A percentile compares a stretch with the other conserved stretches of the same genome.
These are phyloP conservation scores for Suillus subalutaceus DNA, from an alignment of 768 basidiomycete genomes.

Conservation along the genomic window DNA sequence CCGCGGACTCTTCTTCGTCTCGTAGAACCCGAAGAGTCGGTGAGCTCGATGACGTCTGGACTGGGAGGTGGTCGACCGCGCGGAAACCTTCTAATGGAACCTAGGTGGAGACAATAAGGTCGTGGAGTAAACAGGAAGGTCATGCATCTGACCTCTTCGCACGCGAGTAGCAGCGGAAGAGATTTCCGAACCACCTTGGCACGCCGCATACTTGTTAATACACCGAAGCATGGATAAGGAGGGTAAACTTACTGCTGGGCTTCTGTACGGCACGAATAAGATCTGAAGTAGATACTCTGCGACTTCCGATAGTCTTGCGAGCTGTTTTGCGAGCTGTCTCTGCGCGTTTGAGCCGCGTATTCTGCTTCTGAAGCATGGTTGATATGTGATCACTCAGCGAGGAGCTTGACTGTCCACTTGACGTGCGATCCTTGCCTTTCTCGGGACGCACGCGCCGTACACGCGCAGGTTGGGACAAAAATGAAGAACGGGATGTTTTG, in stretches of 20 bases:
- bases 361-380: not conserved
- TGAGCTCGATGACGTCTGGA: slow-evolving; percentile 21
- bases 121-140: slow-evolving; percentile 10
- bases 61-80: slow-evolving; percentile 17
- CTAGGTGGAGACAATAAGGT: slow-evolving; percentile 16
- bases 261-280: slow-evolving; percentile 25
- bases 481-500: not conserved
- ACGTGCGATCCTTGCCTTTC: not conserved
- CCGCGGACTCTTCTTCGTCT: not conserved
- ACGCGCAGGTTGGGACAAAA: not conserved
- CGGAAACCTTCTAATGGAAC: slow-evolving; percentile 12
- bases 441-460: not conserved
- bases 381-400: slow-evolving; percentile 5
- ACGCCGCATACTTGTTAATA: not conserved
- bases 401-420: not conserved
- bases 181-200: slow-evolving; percentile 5
- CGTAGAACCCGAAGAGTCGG: slow-evolving; percentile 24
- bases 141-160: slow-evolving; percentile 22
- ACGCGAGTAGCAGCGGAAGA: slow-evolving; percentile 23
- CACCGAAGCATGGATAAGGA: slow-evolving; percentile 2
- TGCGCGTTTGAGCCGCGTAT: slow-evolving; percentile 21
- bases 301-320: slow-evolving; percentile 7
- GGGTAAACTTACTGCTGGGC: slow-evolving; percentile 6
- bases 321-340: slow-evolving; percentile 9
- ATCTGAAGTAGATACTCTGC: slow-evolving; percentile 15